Conservation (phyloP, 106 monocot species). For the Phalaenopsis aphrodite region DNA sequence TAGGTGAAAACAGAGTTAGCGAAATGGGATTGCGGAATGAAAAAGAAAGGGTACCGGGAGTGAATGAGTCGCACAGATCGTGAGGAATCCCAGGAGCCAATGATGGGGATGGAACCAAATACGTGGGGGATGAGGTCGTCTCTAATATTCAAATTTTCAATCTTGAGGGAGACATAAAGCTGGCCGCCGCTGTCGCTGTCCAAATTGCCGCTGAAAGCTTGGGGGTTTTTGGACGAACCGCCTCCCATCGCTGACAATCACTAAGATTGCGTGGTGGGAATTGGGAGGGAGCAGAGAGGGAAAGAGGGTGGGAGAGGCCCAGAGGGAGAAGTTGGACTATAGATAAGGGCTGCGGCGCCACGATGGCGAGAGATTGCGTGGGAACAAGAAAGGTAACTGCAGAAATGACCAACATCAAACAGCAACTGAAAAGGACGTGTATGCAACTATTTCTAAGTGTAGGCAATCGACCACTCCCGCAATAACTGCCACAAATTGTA, state of each 20-base stretch:
- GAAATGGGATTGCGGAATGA: neutral
- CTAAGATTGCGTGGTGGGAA: neutral
- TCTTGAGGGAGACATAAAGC: constrained; percentile 70
- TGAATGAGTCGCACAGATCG: constrained; percentile 37
- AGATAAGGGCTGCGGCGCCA: neutral
- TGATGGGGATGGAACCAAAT: constrained; percentile 52
- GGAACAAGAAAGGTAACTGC: neutral
- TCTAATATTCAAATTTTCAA: constrained; percentile 36
- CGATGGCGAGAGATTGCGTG: neutral
- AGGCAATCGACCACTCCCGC: too few species aligned
- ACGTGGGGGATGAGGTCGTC: constrained; percentile 56
- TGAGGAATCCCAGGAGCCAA: constrained; percentile 68
- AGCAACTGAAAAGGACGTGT: too few species aligned
- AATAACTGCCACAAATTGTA: too few species aligned
- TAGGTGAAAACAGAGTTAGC: neutral
- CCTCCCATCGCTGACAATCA: constrained; percentile 20
- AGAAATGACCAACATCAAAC: neutral
- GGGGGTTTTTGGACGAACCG: constrained; percentile 20
- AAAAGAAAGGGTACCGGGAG: neutral
- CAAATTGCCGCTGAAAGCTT: constrained; percentile 13
- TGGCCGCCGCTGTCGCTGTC: constrained; percentile 16
- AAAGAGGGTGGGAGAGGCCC: neutral
- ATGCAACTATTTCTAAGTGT: too few species aligned
- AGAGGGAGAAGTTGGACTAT: neutral
- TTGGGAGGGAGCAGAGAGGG: neutral